Conservation (phyloP, 1,284 basidiomycete genomes). For the Meira miltonrushii region DNA sequence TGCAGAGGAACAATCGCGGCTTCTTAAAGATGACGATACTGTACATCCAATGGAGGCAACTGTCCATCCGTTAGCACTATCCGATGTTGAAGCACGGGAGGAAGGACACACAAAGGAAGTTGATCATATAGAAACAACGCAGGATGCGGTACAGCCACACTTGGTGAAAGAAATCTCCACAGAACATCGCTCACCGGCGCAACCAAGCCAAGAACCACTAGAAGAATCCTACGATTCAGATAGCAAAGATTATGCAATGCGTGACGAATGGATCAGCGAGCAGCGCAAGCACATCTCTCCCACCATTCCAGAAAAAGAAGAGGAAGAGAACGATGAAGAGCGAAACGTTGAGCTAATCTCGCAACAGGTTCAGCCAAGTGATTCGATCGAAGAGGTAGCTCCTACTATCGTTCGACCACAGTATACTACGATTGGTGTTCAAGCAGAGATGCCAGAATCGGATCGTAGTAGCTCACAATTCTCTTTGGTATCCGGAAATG, state of each 20-base stretch:
- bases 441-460: neutral
- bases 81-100: too few relatives aligned
- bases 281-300: too few relatives aligned
- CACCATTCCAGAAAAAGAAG: neutral
- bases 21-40: neutral
- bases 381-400: too few relatives aligned
- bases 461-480: neutral
- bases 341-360: too few relatives aligned
- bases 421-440: constrained; percentile 6
- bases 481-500: neutral
- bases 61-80: too few relatives aligned
- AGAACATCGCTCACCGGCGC: neutral
- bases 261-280: too few relatives aligned
- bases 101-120: too few relatives aligned
- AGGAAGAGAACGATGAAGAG: neutral
- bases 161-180: neutral
- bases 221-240: neutral
- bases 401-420: neutral
- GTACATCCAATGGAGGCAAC: too few relatives aligned
- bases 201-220: neutral
- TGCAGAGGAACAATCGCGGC: neutral
- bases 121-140: too few relatives aligned
- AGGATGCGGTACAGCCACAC: too few relatives aligned
- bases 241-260: neutral
- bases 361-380: too few relatives aligned